Percentiles rank a stretch among this genome's conserved stretches.
Evolutionary conservation across 257 asterid species (phyloP).

Genomic region (Hygrophila difformis): DNA sequence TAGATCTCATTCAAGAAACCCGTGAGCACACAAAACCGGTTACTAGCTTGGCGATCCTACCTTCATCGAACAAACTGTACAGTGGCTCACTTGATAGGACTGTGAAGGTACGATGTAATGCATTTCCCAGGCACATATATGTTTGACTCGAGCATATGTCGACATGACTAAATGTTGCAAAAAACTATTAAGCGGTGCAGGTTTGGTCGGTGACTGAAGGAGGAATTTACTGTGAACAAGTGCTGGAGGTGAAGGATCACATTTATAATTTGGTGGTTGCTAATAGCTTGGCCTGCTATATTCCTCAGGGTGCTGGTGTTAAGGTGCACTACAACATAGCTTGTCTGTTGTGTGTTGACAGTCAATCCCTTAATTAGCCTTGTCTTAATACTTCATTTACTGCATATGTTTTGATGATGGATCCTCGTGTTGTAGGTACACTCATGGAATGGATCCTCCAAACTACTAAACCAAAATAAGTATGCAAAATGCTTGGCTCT

Average conservation of each 20-base stretch:
- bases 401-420: too few relatives aligned
- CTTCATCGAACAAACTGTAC: constrained; percentile 50
- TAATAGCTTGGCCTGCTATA: constrained; percentile 54
- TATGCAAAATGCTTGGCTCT: constrained; percentile 52
- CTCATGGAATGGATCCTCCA: constrained; percentile 62
- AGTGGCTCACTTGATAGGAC: constrained; percentile 88
- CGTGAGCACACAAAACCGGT: constrained; percentile 69
- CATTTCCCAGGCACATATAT: not conserved
- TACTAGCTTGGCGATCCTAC: constrained; percentile 49
- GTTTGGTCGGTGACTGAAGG: constrained; percentile 52
- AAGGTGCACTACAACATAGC: constrained; percentile 32
- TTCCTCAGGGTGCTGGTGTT: constrained; percentile 77
- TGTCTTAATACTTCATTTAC: too few relatives aligned
- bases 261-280: constrained; percentile 52
- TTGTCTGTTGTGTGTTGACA: not conserved
- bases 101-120: constrained; percentile 38
- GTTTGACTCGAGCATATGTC: not conserved
- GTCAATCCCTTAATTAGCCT: too few relatives aligned
- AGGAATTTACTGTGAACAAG: constrained; percentile 53
- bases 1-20: constrained; percentile 49
- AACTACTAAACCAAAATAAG: constrained; percentile 50
- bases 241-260: constrained; percentile 74
- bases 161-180: not conserved
- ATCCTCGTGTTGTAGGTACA: constrained; percentile 36
- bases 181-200: constrained; percentile 29